Evolutionary conservation across 805 yeast species (phyloP), one percentile per base, ranked within the genome.

Genomic region (Teunomyces funiuensis): DNA sequence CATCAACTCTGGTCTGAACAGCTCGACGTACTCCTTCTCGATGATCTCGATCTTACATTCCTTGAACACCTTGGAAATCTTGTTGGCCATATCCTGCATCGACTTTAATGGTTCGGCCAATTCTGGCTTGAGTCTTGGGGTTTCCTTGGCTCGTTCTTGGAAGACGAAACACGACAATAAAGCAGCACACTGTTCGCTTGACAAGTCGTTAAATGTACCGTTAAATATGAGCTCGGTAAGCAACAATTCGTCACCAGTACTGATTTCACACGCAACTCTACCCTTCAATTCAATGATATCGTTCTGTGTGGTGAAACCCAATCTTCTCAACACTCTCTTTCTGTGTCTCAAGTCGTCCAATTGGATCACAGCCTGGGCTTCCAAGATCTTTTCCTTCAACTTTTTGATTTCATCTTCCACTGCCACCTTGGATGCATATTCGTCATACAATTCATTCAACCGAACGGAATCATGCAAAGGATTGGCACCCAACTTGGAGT

Each of bases 261-360:
- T 82, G 53, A 91, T 91, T 57, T 91, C 97, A 65, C 98, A 91
- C 0, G 97, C 97, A 42, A 93, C 98, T 60, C 98, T 79, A 42
- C 99, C 99, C 65, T 93, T 93, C 55, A 93, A 74, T 61, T 93
- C 97, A 49, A 93, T 95, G 46, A 93, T 83, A 63, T 93, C 99
- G 48, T 79, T 76, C 40, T 82, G 82, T 2, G 95, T 83, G 29
- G 90, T 83, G 68, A 93, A 93, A 0, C 93, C 97, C 28, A 93
- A 76, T 57, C 97, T 80, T 62, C 98, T 81, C 53, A 93, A 71
- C 1, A 95, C 98, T 55, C 98, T 77, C 63, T 89, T 91, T 55
- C 99, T 83, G 58, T 87, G 88, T 61, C 86, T 88, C 57, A 93
- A 74, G 61, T 93, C 98, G 59, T 93, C 98, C 57, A 93, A 71